These are phyloP conservation scores for Serendipita sp. DNA, from an alignment of 1,284 basidiomycete species.

Conservation along the genomic window DNA sequence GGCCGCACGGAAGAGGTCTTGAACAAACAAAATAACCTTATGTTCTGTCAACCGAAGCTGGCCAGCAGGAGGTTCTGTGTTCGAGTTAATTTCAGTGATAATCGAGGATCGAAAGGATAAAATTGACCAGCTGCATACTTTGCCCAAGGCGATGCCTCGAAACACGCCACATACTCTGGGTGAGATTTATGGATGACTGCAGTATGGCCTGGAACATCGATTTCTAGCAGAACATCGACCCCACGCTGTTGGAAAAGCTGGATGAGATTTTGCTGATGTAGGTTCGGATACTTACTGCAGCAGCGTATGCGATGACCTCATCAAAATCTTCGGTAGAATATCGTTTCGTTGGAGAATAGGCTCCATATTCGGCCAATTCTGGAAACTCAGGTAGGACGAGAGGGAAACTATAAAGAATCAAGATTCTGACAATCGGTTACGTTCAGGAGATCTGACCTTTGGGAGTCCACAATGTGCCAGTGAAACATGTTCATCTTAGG, in stretches of 20 bases:
- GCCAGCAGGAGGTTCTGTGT: conserved; percentile 61
- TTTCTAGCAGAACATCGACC: conserved; percentile 64
- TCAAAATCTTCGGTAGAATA: conserved; percentile 51
- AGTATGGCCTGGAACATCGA: conserved; percentile 75
- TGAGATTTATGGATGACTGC: conserved; percentile 47
- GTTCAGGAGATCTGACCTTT: conserved; percentile 13
- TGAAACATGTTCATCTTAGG: conserved; percentile 55
- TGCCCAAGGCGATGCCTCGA: conserved; percentile 46
- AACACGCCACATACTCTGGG: conserved; percentile 65
- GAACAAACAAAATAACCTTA: conserved; percentile 30
- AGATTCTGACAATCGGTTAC: not conserved
- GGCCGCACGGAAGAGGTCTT: conserved; percentile 28
- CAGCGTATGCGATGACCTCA: conserved; percentile 58
- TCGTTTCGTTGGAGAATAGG: conserved; percentile 42
- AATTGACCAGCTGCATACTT: conserved; percentile 41
- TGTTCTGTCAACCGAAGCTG: conserved; percentile 56
- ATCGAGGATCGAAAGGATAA: not conserved
- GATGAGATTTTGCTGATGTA: not conserved
- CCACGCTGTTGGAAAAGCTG: conserved; percentile 37
- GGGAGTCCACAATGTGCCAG: conserved; percentile 57
- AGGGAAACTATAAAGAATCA: conserved; percentile 44
- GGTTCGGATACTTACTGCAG: conserved; percentile 32
- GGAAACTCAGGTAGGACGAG: conserved; percentile 47
- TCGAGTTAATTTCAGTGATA: not conserved
- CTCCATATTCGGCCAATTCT: conserved; percentile 50